phyloP scores from a whole-genome alignment of 1,284 basidiomycete genomes.

The Cryptococcus hybrid region DNA sequence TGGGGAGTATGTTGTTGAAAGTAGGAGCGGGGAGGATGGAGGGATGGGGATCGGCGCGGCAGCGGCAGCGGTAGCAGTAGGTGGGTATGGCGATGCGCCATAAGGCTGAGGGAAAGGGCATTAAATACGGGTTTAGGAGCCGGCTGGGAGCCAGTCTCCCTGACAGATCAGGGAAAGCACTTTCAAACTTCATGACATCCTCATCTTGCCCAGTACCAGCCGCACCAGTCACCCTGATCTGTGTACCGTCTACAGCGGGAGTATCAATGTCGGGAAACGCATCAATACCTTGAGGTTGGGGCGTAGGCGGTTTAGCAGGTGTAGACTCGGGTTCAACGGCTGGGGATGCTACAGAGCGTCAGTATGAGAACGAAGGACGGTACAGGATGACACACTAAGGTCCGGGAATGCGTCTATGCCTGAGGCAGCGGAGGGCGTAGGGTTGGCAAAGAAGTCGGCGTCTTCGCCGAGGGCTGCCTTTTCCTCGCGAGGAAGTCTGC shows the following conservation, averaged over 20 bases:
- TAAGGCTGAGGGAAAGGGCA: constrained; percentile 45
- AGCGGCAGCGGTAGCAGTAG: constrained; percentile 50
- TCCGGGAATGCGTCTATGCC: constrained; percentile 44
- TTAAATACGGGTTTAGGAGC: constrained; percentile 44
- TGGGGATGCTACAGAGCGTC: constrained; percentile 7
- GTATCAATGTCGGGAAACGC: constrained; percentile 71
- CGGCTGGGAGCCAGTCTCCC: constrained; percentile 28
- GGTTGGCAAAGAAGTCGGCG: constrained; percentile 47
- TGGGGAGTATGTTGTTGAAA: constrained; percentile 43
- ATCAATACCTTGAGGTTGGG: constrained; percentile 34
- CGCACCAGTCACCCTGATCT: constrained; percentile 73
- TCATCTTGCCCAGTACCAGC: constrained; percentile 54
- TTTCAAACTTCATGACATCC: constrained; percentile 87
- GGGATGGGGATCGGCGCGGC: constrained; percentile 53
- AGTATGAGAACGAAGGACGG: background rate
- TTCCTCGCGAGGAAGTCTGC: constrained; percentile 51
- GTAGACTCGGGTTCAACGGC: constrained; percentile 4
- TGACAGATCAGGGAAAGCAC: constrained; percentile 84
- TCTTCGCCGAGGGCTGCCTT: constrained; percentile 49
- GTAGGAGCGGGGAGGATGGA: constrained; percentile 61
- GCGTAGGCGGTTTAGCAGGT: constrained; percentile 18
- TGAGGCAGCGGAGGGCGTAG: constrained; percentile 31
- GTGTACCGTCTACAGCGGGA: constrained; percentile 17
- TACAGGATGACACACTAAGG: constrained; percentile 19
- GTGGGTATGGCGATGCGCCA: constrained; percentile 47